phyloP scores from a whole-genome alignment of 495 filamentous ascomycete species.

The Jackrogersella minutella region DNA sequence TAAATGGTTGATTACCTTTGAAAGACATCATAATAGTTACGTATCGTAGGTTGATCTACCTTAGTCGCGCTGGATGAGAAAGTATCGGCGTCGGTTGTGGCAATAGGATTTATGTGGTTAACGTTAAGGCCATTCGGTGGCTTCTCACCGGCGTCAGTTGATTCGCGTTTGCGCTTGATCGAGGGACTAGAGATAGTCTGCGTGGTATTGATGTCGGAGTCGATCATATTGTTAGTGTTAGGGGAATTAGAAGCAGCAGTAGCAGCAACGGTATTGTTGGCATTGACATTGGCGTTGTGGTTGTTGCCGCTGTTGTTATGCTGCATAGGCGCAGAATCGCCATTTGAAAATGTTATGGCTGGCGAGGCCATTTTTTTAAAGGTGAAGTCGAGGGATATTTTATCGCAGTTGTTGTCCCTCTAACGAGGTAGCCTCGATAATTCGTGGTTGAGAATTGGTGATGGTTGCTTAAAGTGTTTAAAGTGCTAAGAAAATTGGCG shows the following conservation, averaged over 20 bases:
- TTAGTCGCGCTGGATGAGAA: slow-evolving; percentile 19
- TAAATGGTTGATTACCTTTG: slow-evolving; percentile 43
- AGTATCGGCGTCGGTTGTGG: slow-evolving; percentile 2
- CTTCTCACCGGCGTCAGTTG: slow-evolving; percentile 50
- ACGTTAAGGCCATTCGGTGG: slow-evolving; percentile 29
- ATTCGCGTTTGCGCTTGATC: slow-evolving; percentile 66
- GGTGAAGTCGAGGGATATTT: slow-evolving; percentile 14
- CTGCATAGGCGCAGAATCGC: slow-evolving; percentile 45
- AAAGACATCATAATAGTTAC: slow-evolving; percentile 54
- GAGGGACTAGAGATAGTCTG: slow-evolving; percentile 51
- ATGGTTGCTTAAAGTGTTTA: slow-evolving; percentile 30
- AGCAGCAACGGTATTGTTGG: background rate
- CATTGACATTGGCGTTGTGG: slow-evolving; percentile 22
- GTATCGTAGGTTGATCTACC: slow-evolving; percentile 42
- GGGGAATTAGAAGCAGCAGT: background rate
- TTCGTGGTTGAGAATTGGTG: slow-evolving; percentile 29
- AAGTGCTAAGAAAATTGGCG: slow-evolving; percentile 37
- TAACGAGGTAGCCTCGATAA: background rate
- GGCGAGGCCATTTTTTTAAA: slow-evolving; percentile 52
- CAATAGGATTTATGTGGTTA: slow-evolving; percentile 20
- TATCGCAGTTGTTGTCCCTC: slow-evolving; percentile 9
- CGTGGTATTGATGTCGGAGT: slow-evolving; percentile 44
- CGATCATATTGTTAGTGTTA: slow-evolving; percentile 6
- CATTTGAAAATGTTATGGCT: slow-evolving; percentile 53
- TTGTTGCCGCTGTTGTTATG: slow-evolving; percentile 15